These are phyloP conservation scores for Chenopodium suecicum DNA, from an alignment of 148 eudicot species.

Conservation along the genomic window DNA sequence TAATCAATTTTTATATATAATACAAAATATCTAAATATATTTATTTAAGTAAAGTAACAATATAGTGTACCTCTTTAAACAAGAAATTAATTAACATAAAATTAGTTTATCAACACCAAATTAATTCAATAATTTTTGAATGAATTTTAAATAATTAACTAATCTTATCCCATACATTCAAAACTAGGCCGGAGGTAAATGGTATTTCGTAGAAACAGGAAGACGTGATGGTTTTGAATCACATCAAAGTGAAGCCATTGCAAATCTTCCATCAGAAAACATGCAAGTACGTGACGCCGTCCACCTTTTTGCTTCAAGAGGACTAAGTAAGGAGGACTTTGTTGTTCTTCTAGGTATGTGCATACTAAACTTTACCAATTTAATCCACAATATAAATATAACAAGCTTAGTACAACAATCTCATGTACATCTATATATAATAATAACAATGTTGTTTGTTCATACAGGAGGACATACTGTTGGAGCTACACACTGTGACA, in stretches of 20 bases:
- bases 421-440: too few species aligned
- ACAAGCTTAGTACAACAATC: background rate
- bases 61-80: too few species aligned
- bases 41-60: too few species aligned
- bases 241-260: slow-evolving; percentile 23
- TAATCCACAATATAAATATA: too few species aligned
- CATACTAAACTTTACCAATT: too few species aligned
- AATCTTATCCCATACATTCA: background rate
- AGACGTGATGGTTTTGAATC: slow-evolving; percentile 50
- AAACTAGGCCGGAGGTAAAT: slow-evolving; percentile 49
- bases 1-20: too few species aligned
- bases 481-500: slow-evolving; percentile 45
- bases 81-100: too few species aligned
- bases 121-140: too few species aligned
- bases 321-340: slow-evolving; percentile 24
- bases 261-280: slow-evolving; percentile 7
- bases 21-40: too few species aligned
- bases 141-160: too few species aligned
- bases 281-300: slow-evolving; percentile 16
- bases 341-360: slow-evolving; percentile 31
- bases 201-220: slow-evolving; percentile 50
- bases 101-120: too few species aligned
- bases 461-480: slow-evolving; percentile 38
- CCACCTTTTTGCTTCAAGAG: slow-evolving; percentile 6
- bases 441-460: background rate